These are phyloP conservation scores for Rasamsonia emersonii DNA, from an alignment of 2,329 filamentous ascomycete species.

Conservation along the genomic window DNA sequence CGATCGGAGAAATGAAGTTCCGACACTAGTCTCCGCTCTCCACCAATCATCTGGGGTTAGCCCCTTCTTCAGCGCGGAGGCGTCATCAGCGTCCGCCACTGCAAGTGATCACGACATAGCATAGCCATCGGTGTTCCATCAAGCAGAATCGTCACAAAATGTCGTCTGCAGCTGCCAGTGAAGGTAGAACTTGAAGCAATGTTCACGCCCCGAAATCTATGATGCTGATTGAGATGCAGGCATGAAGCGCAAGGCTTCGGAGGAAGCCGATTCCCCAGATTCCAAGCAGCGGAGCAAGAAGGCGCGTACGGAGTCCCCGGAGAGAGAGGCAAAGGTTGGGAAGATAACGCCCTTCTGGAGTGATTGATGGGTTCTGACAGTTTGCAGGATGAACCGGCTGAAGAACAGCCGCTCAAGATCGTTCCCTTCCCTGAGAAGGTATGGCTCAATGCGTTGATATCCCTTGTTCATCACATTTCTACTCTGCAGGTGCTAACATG, in stretches of 20 bases:
- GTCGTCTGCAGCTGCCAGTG: constrained; percentile 21
- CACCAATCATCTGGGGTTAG: constrained; percentile 4
- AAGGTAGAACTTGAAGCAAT: constrained; percentile 16
- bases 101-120: constrained; percentile 4
- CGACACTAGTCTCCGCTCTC: constrained; percentile 12
- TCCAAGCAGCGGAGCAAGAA: constrained; percentile 39
- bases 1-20: constrained; percentile 16
- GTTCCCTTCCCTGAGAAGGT: constrained; percentile 89
- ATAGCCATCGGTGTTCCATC: not conserved
- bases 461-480: constrained; percentile 3
- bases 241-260: constrained; percentile 43
- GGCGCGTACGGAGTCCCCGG: constrained; percentile 40
- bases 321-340: constrained; percentile 25
- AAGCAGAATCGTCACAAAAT: constrained; percentile 11
- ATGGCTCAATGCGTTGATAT: constrained; percentile 13
- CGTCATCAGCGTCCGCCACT: constrained; percentile 4
- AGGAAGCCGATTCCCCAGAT: constrained; percentile 37
- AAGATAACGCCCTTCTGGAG: not conserved
- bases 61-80: constrained; percentile 9
- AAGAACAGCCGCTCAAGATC: constrained; percentile 49
- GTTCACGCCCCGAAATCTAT: not conserved
- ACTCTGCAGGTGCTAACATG: constrained; percentile 20
- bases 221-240: constrained; percentile 15
- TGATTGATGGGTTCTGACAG: not conserved
- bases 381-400: constrained; percentile 23